A percentile compares a stretch with the other conserved stretches of the same genome.
phyloP scores from a whole-genome alignment of 805 yeast genomes.

The Wickerhamomyces bovis region DNA sequence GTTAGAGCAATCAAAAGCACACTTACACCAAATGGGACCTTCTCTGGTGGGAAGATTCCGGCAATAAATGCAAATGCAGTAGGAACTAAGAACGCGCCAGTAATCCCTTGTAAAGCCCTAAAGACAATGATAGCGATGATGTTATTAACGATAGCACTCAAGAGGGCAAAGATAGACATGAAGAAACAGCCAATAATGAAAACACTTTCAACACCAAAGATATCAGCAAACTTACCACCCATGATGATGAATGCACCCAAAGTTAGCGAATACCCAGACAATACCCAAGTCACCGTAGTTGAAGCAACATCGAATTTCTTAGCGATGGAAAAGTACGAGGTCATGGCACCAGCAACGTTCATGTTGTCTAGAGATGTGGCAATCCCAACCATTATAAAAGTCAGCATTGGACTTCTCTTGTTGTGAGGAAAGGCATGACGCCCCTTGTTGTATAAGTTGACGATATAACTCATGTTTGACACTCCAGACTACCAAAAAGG shows the following conservation, averaged over 20 bases:
- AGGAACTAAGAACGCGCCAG: slow-evolving; percentile 37
- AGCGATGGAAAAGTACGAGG: slow-evolving; percentile 1
- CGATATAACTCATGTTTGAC: background rate
- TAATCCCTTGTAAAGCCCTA: slow-evolving; percentile 40
- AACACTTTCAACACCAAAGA: slow-evolving; percentile 32
- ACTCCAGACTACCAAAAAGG: too few relatives aligned
- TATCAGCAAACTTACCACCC: slow-evolving; percentile 37
- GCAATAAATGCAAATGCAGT: slow-evolving; percentile 30
- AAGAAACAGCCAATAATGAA: slow-evolving; percentile 22
- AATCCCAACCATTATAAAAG: background rate
- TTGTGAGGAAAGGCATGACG: background rate
- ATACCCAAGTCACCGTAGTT: slow-evolving; percentile 31
- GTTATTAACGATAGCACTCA: slow-evolving; percentile 32
- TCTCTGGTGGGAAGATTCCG: slow-evolving; percentile 23
- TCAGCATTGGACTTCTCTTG: background rate
- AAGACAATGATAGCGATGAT: slow-evolving; percentile 33
- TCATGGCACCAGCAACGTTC: slow-evolving; percentile 2
- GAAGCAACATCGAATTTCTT: slow-evolving; percentile 1
- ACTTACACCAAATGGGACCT: slow-evolving; percentile 23
- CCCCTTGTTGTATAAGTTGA: background rate
- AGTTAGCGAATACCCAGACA: slow-evolving; percentile 39
- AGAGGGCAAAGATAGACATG: slow-evolving; percentile 25
- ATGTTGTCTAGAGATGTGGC: slow-evolving; percentile 5
- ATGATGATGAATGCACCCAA: slow-evolving; percentile 38
- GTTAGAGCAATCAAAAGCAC: slow-evolving; percentile 24